These are phyloP conservation scores for Paramecium pentaurelia DNA, from an alignment of 73 alveolate genomes.

Conservation along the genomic window DNA sequence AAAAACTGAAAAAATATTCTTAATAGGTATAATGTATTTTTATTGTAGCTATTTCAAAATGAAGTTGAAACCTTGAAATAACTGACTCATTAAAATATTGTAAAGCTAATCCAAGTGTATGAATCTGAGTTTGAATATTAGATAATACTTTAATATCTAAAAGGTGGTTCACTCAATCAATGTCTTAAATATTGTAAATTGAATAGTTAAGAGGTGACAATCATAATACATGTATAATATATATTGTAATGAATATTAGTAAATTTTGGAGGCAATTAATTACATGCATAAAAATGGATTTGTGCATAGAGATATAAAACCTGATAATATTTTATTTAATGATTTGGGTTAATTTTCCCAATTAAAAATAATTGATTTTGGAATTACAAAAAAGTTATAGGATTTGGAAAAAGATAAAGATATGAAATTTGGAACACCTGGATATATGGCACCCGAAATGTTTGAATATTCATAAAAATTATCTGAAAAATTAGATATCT, in stretches of 20 bases:
- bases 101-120: neutral
- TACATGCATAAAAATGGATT: constrained; percentile 76
- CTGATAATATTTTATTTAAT: constrained; percentile 84
- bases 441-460: constrained; percentile 80
- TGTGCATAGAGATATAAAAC: constrained; percentile 90
- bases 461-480: neutral
- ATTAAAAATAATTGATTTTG: constrained; percentile 85
- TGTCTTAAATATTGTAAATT: neutral
- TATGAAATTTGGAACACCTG: constrained; percentile 72
- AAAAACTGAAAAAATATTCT: neutral
- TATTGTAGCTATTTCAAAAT: neutral
- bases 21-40: neutral
- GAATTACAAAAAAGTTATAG: constrained; percentile 58
- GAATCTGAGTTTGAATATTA: neutral
- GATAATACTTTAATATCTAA: neutral
- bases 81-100: neutral
- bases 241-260: constrained; percentile 39
- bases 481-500: neutral
- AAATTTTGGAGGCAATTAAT: constrained; percentile 76
- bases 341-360: constrained; percentile 63
- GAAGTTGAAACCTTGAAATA: neutral
- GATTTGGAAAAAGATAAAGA: neutral
- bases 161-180: neutral
- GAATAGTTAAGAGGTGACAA: neutral
- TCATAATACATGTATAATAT: neutral